Evolutionary conservation across 306 rosid genomes (phyloP).

Genomic region (Rosa persica): DNA sequence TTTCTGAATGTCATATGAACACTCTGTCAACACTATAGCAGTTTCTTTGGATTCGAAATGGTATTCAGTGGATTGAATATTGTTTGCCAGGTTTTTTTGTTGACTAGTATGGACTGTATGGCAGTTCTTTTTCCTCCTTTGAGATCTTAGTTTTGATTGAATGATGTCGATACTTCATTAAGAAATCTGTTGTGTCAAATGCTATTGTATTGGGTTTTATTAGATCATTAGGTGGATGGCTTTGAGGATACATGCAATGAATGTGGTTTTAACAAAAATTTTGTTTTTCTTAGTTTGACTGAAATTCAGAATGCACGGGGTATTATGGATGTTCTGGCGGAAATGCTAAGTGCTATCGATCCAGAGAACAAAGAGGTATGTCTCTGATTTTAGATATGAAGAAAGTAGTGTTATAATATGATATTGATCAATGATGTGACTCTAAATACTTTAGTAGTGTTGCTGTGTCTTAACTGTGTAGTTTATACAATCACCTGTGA

Average conservation of each 20-base stretch:
- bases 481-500: neutral
- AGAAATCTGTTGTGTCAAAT: neutral
- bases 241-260: neutral
- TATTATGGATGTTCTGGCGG: constrained; percentile 91
- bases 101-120: neutral
- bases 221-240: constrained; percentile 1
- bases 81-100: neutral
- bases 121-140: neutral
- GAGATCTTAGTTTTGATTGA: neutral
- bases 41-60: constrained; percentile 20
- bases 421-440: neutral
- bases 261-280: constrained; percentile 25
- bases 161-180: constrained; percentile 17
- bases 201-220: constrained; percentile 14
- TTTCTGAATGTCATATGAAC: neutral
- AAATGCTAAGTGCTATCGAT: constrained; percentile 88
- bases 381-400: constrained; percentile 15
- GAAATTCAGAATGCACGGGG: constrained; percentile 99
- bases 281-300: constrained; percentile 57
- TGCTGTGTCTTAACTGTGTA: neutral
- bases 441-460: neutral
- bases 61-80: constrained; percentile 3
- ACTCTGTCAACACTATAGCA: no score
- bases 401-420: constrained; percentile 10
- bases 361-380: constrained; percentile 86